phyloP scores from a whole-genome alignment of 2,329 filamentous ascomycete species.

The Diaporthe ilicicola region DNA sequence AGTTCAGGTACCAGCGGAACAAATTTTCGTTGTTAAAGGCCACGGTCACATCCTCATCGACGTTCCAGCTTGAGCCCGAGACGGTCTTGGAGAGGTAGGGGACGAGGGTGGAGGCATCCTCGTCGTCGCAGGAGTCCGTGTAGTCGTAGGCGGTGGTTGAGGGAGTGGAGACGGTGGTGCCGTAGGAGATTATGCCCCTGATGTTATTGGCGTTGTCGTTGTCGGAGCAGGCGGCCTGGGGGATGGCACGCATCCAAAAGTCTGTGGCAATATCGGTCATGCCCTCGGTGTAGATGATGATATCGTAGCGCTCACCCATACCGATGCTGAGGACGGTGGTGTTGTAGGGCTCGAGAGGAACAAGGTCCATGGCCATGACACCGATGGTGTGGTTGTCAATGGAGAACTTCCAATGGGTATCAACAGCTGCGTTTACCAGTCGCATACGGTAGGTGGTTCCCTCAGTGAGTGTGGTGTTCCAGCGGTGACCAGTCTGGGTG shows the following conservation, averaged over 20 bases:
- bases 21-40: conserved; percentile 41
- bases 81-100: conserved; percentile 47
- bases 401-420: conserved; percentile 37
- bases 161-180: conserved; percentile 36
- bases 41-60: conserved; percentile 41
- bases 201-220: conserved; percentile 53
- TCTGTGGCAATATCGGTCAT: conserved; percentile 40
- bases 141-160: conserved; percentile 30
- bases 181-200: conserved; percentile 58
- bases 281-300: conserved; percentile 51
- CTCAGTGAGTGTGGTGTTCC: conserved; percentile 48
- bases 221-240: conserved; percentile 50
- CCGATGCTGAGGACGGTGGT: conserved; percentile 57
- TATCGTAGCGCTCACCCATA: conserved; percentile 58
- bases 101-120: conserved; percentile 43
- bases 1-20: conserved; percentile 60
- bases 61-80: conserved; percentile 38
- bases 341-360: conserved; percentile 56
- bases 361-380: conserved; percentile 58
- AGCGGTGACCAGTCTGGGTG: conserved; percentile 43
- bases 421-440: conserved; percentile 27
- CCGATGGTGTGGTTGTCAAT: conserved; percentile 58
- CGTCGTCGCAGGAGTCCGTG: conserved; percentile 45
- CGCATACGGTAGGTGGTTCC: conserved; percentile 50
- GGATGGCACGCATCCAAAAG: conserved; percentile 60